These are phyloP conservation scores for Talaromyces sp. DNA, from an alignment of 2,329 filamentous ascomycete species.

Conservation along the genomic window DNA sequence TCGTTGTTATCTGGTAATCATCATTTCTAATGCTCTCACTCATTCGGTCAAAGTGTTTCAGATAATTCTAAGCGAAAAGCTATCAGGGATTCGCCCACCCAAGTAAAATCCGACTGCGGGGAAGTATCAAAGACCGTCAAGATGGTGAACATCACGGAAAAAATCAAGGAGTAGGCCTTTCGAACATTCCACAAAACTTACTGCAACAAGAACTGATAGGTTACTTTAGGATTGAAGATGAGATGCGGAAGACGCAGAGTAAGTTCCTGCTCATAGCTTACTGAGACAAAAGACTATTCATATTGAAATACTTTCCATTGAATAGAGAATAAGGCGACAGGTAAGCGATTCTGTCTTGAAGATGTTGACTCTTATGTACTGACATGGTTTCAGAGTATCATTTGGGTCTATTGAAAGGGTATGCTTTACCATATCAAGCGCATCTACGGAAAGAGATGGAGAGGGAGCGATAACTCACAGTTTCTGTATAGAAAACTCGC, in stretches of 20 bases:
- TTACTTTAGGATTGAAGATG: conserved; percentile 85
- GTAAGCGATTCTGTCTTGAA: conserved; percentile 52
- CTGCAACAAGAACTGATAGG: background rate
- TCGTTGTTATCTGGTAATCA: background rate
- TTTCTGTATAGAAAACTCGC: conserved; percentile 75
- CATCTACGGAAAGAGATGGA: conserved; percentile 15
- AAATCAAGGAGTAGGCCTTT: conserved; percentile 91
- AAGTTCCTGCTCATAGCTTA: conserved; percentile 39
- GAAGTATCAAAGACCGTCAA: conserved; percentile 32
- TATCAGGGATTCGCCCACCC: background rate
- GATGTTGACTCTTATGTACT: background rate
- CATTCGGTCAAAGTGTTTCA: background rate
- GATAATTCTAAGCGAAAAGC: background rate
- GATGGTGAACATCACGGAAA: conserved; percentile 99
- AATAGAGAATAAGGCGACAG: conserved; percentile 96
- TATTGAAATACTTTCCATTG: conserved; percentile 27
- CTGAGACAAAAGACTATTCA: background rate
- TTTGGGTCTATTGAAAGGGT: conserved; percentile 96
- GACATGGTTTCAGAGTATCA: conserved; percentile 74
- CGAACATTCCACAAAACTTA: conserved; percentile 1
- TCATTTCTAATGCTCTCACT: no score
- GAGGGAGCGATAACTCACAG: background rate
- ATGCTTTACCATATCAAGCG: conserved; percentile 26
- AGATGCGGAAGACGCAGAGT: conserved; percentile 99
- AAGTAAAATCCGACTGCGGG: conserved; percentile 19